Base-by-base conservation (phyloP, 2,329 filamentous ascomycete genomes). In the Aschersonia sp. region DNA sequence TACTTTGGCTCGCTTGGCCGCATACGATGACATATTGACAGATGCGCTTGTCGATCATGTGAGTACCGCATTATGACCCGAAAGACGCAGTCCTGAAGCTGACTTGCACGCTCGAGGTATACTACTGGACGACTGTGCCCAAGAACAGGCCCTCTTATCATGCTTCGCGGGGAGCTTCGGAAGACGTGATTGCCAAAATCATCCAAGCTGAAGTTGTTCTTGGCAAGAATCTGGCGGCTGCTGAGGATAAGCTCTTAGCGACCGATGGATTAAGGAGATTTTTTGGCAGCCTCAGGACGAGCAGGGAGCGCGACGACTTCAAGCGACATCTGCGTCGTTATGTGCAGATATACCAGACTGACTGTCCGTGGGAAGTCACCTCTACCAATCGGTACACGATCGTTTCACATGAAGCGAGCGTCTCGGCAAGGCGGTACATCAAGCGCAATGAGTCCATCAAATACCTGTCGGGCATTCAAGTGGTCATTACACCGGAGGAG, bases 381-480 rank as follows among this genome's bases (percentile, higher is more conserved):
- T 84, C 85, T 14, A 97, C 92, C 37, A 97, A 97, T 62, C 83
- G 92, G 47, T 98, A 97, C 67, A 95, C 88, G 5, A 89, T 97
- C 53, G 81, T 81, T 47, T 86, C 82, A 32, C 86, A 94, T 53
- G 92, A 98, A 64, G 92, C 92, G 9, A 82, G 86, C 22, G 78
- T 95, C 43, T 85, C 84, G 4, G 90, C 94, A 8, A 78, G 92
- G 42, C 81, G 77, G 51, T 76, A 76, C 47, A 92, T 97, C 58
- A 80, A 76, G 55, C 83, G 81, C 54, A 87, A 89, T 51, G 86
- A 95, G 60, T 78, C 83, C 40, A 82, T 98, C 67, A 95, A 89
- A 64, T 94, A 95, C 60, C 74, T 98, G 6, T 83, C 80, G 6
- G 92, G 92, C 2, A 92, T 94, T 10, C 85, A 95, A 59, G 90